Percentiles rank a stretch among this genome's conserved stretches.
Conservation (phyloP, 352 stramenopile genomes). For the Thalassiosira gravida region DNA sequence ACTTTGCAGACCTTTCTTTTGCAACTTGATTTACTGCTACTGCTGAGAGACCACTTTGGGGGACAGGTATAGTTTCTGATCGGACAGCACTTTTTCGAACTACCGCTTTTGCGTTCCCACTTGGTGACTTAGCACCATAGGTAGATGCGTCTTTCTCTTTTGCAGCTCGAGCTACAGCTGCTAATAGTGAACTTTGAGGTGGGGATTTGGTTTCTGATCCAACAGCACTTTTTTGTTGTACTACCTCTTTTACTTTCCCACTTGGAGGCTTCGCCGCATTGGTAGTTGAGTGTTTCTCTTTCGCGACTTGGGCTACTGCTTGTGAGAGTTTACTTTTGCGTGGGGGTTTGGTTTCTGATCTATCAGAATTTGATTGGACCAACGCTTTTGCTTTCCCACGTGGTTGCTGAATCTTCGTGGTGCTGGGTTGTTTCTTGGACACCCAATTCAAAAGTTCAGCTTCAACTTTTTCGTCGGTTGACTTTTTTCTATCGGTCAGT, state of each 20-base stretch:
- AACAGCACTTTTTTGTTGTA: background rate
- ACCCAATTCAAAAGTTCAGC: constrained; percentile 25
- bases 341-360: constrained; percentile 8
- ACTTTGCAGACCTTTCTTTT: background rate
- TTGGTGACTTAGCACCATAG: background rate
- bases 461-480: constrained; percentile 13
- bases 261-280: background rate
- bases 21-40: constrained; percentile 12
- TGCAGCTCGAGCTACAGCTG: constrained; percentile 10
- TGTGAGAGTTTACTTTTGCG: constrained; percentile 17
- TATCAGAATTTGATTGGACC: background rate
- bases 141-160: constrained; percentile 2
- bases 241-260: background rate
- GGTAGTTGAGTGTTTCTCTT: constrained; percentile 1
- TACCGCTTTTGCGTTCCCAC: background rate
- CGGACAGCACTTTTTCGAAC: background rate
- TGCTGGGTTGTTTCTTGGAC: constrained; percentile 15
- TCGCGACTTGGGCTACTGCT: constrained; percentile 13
- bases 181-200: constrained; percentile 18
- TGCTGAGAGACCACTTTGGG: constrained; percentile 5
- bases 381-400: background rate
- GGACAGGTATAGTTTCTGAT: background rate
- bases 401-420: background rate
- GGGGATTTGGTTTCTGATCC: constrained; percentile 7
- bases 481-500: background rate